Percentiles rank a stretch among this genome's conserved stretches.
phyloP scores from a whole-genome alignment of 805 yeast species.

The Myxozyma geophila region DNA sequence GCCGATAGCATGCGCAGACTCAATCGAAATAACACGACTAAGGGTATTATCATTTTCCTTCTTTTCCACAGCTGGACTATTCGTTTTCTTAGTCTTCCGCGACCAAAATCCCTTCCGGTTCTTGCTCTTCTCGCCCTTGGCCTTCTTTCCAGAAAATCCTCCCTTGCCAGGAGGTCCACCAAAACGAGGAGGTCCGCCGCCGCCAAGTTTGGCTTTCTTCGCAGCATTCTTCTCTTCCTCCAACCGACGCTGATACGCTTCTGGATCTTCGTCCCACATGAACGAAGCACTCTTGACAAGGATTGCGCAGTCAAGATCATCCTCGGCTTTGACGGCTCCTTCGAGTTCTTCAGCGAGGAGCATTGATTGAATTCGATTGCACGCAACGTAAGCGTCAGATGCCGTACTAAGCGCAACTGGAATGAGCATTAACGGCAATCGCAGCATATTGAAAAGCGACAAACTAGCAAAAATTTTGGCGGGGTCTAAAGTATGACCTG shows the following conservation, averaged over 20 bases:
- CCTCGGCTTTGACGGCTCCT: constrained; percentile 44
- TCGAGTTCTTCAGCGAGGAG: constrained; percentile 54
- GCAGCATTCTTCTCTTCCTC: constrained; percentile 5
- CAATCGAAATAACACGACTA: constrained; percentile 38
- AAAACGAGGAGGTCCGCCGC: not conserved
- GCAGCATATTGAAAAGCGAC: constrained; percentile 65
- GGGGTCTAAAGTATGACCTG: constrained; percentile 53
- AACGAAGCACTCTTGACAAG: constrained; percentile 59
- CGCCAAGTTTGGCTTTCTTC: not conserved
- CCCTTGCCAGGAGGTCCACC: constrained; percentile 1
- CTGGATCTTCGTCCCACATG: constrained; percentile 62
- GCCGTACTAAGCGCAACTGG: constrained; percentile 69
- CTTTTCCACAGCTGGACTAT: constrained; percentile 25
- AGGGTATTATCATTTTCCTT: constrained; percentile 29
- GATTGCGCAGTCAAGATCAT: constrained; percentile 52
- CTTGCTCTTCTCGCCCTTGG: not conserved
- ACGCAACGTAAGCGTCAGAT: constrained; percentile 64
- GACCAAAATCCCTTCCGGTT: constrained; percentile 4
- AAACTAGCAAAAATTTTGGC: constrained; percentile 73
- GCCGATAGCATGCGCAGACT: constrained; percentile 33
- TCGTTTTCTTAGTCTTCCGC: constrained; percentile 4
- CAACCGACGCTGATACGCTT: constrained; percentile 40
- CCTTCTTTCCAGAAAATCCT: not conserved
- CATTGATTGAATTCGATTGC: constrained; percentile 57
- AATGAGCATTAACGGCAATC: constrained; percentile 63